These are phyloP conservation scores for Geotrichum candidum DNA, from an alignment of 1,139 yeast genomes.

Conservation along the genomic window DNA sequence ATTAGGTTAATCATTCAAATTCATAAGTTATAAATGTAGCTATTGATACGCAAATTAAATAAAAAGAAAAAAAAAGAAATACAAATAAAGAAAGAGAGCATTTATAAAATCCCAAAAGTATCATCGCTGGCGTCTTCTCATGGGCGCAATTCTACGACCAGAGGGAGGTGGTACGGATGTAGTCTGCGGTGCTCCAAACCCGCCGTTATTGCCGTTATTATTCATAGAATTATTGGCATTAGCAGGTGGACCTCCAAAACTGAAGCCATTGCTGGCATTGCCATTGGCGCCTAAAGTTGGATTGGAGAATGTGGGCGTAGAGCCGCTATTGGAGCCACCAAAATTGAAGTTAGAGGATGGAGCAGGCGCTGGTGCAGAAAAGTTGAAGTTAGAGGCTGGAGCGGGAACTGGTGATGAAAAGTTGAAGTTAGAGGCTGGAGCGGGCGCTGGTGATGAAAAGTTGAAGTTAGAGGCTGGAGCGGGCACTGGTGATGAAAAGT, in stretches of 20 bases:
- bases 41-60: not conserved
- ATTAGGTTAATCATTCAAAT: not conserved
- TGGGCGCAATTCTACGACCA: conserved; percentile 12
- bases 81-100: not conserved
- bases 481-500: conserved; percentile 1
- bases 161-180: conserved; percentile 5
- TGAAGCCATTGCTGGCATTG: not conserved
- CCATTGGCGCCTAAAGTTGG: not conserved
- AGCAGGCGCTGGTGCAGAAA: not conserved
- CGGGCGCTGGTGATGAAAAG: not conserved
- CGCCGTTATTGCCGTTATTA: not conserved
- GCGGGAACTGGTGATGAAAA: conserved; percentile 1
- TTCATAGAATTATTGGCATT: not conserved
- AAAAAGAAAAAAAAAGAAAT: not conserved
- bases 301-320: not conserved
- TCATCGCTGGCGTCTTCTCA: conserved; percentile 13
- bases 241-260: not conserved
- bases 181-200: not conserved
- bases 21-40: not conserved
- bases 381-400: conserved; percentile 5
- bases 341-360: conserved; percentile 2
- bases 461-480: conserved; percentile 1
- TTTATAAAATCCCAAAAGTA: not conserved
- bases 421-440: not conserved
- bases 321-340: not conserved